Conservation (phyloP, 306 rosid species). For the Dryas octopetala region DNA sequence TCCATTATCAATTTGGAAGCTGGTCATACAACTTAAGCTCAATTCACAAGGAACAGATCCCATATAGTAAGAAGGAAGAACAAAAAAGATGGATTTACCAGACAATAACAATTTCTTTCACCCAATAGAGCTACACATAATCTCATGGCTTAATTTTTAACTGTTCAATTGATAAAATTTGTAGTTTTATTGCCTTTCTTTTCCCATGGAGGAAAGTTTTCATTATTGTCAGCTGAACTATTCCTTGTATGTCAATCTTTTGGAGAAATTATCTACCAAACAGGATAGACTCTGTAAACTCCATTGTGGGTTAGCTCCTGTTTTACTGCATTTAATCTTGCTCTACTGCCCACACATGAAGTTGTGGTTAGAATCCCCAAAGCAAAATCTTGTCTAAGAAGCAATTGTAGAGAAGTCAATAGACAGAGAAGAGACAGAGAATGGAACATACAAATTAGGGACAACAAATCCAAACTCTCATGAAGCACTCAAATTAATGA, state of each 20-base stretch:
- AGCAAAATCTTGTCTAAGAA: too few relatives aligned
- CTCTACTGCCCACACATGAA: too few relatives aligned
- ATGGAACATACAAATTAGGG: too few relatives aligned
- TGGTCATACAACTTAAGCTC: not conserved
- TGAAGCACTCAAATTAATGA: too few relatives aligned
- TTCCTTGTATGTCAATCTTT: not conserved
- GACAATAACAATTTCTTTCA: not conserved
- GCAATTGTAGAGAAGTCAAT: too few relatives aligned
- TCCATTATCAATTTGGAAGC: not conserved
- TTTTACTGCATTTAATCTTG: too few relatives aligned
- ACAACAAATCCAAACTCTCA: too few relatives aligned
- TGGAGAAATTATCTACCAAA: slow-evolving; percentile 10
- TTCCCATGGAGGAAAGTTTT: not conserved
- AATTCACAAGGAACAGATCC: not conserved
- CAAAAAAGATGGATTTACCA: not conserved
- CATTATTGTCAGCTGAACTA: not conserved
- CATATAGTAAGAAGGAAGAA: slow-evolving; percentile 1
- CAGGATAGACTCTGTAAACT: slow-evolving; percentile 8
- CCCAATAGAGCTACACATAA: not conserved
- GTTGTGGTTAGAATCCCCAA: too few relatives aligned
- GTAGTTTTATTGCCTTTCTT: not conserved
- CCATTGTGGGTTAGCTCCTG: too few relatives aligned
- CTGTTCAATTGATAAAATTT: not conserved
- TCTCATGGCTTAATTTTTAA: not conserved
- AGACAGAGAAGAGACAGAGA: too few relatives aligned